Evolutionary conservation across 2,329 filamentous ascomycete species (phyloP).

Genomic region (Elsinoe ampelina): DNA sequence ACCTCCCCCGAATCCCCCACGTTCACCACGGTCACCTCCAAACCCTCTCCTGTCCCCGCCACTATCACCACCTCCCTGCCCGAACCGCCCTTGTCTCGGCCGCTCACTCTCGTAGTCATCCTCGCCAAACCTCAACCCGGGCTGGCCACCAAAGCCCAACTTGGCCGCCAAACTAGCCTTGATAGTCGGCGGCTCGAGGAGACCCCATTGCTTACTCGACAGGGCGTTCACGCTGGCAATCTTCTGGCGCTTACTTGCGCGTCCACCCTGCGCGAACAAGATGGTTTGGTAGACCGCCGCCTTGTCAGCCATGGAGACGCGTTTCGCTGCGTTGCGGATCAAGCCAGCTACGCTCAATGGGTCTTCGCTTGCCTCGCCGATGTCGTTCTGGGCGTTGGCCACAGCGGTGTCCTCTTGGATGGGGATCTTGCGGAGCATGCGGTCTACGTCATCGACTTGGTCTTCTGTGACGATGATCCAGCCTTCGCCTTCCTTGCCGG

Average conservation of each 20-base stretch:
- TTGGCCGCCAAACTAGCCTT: conserved; percentile 21
- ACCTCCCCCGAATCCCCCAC: conserved; percentile 17
- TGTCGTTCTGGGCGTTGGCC: conserved; percentile 41
- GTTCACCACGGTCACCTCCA: conserved; percentile 15
- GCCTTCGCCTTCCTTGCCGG: conserved; percentile 62
- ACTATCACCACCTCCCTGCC: conserved; percentile 9
- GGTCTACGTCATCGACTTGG: conserved; percentile 43
- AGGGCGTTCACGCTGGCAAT: conserved; percentile 48
- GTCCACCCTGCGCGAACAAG: conserved; percentile 30
- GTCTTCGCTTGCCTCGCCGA: conserved; percentile 28
- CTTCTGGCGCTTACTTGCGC: conserved; percentile 27
- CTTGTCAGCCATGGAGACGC: conserved; percentile 36
- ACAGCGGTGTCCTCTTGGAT: conserved; percentile 48
- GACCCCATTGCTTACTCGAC: conserved; percentile 43
- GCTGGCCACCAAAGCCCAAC: conserved; percentile 22
- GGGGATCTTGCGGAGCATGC: conserved; percentile 50
- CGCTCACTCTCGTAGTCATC: conserved; percentile 13
- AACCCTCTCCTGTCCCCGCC: conserved; percentile 2
- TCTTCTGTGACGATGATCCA: conserved; percentile 54
- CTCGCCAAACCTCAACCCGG: conserved; percentile 24
- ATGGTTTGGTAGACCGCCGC: conserved; percentile 47
- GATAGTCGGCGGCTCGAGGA: conserved; percentile 40
- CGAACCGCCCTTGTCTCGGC: conserved; percentile 9
- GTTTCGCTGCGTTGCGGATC: conserved; percentile 33
- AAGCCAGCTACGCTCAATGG: conserved; percentile 35